These are phyloP conservation scores for Lipomyces yamanashiensis DNA, from an alignment of 805 yeast species.

Conservation along the genomic window DNA sequence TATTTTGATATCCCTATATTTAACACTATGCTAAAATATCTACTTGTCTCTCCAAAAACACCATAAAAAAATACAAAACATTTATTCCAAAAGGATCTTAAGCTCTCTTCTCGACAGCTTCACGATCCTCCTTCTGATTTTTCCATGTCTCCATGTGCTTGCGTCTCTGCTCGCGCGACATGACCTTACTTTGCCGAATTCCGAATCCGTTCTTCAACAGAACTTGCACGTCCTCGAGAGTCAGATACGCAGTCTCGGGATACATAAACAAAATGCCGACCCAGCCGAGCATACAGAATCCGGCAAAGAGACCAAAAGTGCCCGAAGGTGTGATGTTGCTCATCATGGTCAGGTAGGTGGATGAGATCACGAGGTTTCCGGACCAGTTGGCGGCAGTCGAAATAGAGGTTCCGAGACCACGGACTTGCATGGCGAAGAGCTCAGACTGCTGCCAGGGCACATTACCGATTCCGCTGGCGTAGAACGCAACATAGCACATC, in stretches of 20 bases:
- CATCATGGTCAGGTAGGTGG: slow-evolving; percentile 93
- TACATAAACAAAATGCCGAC: slow-evolving; percentile 79
- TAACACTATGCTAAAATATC: too few relatives aligned
- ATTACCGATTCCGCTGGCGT: slow-evolving; percentile 94
- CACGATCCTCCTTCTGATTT: too few relatives aligned
- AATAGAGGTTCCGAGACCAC: slow-evolving; percentile 89
- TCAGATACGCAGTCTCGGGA: slow-evolving; percentile 90
- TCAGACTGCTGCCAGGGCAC: slow-evolving; percentile 99
- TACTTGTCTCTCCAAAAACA: too few relatives aligned
- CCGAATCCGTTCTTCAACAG: slow-evolving; percentile 85
- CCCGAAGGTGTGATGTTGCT: slow-evolving; percentile 93
- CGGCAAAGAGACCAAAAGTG: slow-evolving; percentile 89
- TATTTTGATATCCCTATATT: too few relatives aligned
- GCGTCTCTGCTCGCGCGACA: too few relatives aligned
- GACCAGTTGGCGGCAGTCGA: slow-evolving; percentile 96
- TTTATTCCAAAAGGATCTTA: too few relatives aligned
- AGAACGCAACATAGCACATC: slow-evolving; percentile 85
- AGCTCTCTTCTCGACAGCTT: too few relatives aligned
- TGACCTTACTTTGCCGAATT: too few relatives aligned
- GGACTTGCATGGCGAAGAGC: slow-evolving; percentile 87
- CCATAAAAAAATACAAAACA: too few relatives aligned
- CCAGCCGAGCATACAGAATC: slow-evolving; percentile 71
- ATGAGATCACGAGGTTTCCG: slow-evolving; percentile 87
- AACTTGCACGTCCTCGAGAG: slow-evolving; percentile 87
- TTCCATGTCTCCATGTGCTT: too few relatives aligned